Evolutionary conservation across 2,329 filamentous ascomycete genomes (phyloP).

Genomic region (Camillea tinctor): DNA sequence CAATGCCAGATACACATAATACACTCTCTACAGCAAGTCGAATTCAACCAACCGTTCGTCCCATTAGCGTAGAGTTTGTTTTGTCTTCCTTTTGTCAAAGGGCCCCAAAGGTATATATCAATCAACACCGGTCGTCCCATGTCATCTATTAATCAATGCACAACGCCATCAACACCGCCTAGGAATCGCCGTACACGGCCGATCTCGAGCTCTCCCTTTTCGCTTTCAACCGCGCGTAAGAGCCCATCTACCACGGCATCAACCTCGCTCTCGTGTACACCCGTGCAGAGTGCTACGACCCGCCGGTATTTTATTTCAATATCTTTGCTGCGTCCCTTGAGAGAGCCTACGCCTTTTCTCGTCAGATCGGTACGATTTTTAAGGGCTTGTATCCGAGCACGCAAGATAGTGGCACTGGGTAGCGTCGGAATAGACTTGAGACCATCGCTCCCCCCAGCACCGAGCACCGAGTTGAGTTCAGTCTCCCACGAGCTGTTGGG

Average conservation of each 20-base stretch:
- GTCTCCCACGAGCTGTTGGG: conserved; percentile 53
- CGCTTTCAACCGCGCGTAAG: conserved; percentile 85
- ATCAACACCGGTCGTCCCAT: conserved; percentile 18
- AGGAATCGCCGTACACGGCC: conserved; percentile 76
- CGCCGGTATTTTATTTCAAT: conserved; percentile 84
- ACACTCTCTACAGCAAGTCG: background rate
- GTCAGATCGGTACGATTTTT: conserved; percentile 66
- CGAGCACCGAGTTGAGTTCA: conserved; percentile 49
- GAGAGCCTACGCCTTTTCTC: conserved; percentile 62
- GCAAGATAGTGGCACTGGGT: conserved; percentile 60
- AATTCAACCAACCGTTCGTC: background rate
- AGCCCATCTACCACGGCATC: conserved; percentile 78
- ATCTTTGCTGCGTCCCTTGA: conserved; percentile 79
- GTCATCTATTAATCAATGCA: conserved; percentile 33
- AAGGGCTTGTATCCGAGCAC: conserved; percentile 69
- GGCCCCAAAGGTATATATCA: background rate
- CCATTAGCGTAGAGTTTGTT: background rate
- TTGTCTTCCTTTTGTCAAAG: background rate
- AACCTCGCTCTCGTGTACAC: conserved; percentile 73
- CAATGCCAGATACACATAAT: background rate
- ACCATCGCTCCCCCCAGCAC: conserved; percentile 27
- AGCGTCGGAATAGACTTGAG: conserved; percentile 36
- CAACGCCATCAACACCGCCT: conserved; percentile 69
- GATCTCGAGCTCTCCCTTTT: conserved; percentile 73
- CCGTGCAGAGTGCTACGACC: conserved; percentile 84